Conservation (phyloP, 2,329 filamentous ascomycete genomes). For the Fusarium marasasianum region DNA sequence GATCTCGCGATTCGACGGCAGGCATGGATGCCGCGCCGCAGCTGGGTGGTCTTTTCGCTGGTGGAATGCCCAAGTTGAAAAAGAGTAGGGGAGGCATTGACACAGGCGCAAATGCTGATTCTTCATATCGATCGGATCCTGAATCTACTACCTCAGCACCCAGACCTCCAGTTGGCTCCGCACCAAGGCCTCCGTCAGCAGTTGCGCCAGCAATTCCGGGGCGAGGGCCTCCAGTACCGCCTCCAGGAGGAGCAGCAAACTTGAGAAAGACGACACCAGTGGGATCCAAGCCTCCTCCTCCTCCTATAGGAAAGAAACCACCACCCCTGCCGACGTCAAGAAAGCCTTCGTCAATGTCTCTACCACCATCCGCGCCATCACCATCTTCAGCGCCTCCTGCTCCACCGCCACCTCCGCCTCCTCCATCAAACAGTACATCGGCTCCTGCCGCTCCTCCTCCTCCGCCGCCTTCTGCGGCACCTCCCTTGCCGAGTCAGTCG, state of each 20-base stretch:
- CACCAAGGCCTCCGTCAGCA: constrained; percentile 60
- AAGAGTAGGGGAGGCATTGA: constrained; percentile 84
- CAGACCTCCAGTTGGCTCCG: constrained; percentile 68
- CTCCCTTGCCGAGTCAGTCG: constrained; percentile 51
- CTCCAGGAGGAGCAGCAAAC: constrained; percentile 57
- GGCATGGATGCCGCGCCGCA: constrained; percentile 75
- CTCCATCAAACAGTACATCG: constrained; percentile 52
- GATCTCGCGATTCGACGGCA: constrained; percentile 55
- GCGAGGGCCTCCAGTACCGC: constrained; percentile 47
- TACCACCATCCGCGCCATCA: constrained; percentile 47
- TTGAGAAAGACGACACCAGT: constrained; percentile 66
- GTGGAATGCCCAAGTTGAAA: constrained; percentile 93
- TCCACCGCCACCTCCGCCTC: constrained; percentile 54
- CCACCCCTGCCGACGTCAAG: constrained; percentile 69
- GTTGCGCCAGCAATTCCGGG: constrained; percentile 35
- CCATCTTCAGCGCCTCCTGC: constrained; percentile 46
- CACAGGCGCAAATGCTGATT: constrained; percentile 67
- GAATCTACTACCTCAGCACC: constrained; percentile 51
- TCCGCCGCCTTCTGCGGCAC: constrained; percentile 50
- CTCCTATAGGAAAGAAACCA: constrained; percentile 80
- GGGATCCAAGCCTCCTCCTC: constrained; percentile 72
- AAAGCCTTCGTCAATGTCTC: constrained; percentile 60
- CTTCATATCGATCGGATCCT: constrained; percentile 84
- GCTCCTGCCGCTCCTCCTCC: constrained; percentile 54
- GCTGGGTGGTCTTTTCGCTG: constrained; percentile 86